Conservation (phyloP, 1,284 basidiomycete genomes). For the Sparassis latifolia region DNA sequence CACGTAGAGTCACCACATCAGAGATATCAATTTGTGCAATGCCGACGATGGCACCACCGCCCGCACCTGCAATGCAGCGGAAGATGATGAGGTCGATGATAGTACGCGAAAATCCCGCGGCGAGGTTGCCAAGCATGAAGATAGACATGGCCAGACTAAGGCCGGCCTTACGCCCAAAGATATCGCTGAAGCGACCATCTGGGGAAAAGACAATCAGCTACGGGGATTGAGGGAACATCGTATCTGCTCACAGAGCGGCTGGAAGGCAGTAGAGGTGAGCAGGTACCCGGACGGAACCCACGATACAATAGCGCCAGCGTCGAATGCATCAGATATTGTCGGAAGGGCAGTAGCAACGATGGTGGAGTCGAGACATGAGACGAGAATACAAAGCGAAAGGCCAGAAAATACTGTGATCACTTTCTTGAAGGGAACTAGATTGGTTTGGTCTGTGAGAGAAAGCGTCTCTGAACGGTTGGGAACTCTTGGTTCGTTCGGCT, state of each 20-base stretch:
- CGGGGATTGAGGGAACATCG: neutral
- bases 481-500: no score
- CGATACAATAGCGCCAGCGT: constrained; percentile 56
- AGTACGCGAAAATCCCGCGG: constrained; percentile 51
- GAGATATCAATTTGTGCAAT: constrained; percentile 62
- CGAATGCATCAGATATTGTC: constrained; percentile 61
- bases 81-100: constrained; percentile 73
- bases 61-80: constrained; percentile 60
- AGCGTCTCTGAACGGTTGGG: neutral
- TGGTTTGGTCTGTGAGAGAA: constrained; percentile 67
- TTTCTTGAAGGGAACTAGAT: constrained; percentile 63
- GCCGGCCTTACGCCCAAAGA: constrained; percentile 68
- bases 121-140: constrained; percentile 57
- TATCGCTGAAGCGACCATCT: constrained; percentile 68
- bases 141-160: constrained; percentile 54
- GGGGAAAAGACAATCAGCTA: neutral
- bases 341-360: constrained; percentile 69
- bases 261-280: constrained; percentile 60
- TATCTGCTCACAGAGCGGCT: constrained; percentile 34
- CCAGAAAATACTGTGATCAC: constrained; percentile 58
- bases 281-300: constrained; percentile 71
- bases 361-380: constrained; percentile 54
- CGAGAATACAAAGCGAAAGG: constrained; percentile 51
- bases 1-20: constrained; percentile 56
- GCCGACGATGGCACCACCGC: constrained; percentile 62